Percentiles rank a stretch among this genome's conserved stretches.
phyloP scores from a whole-genome alignment of 768 basidiomycete genomes.

The Psilocybe cyanescens region DNA sequence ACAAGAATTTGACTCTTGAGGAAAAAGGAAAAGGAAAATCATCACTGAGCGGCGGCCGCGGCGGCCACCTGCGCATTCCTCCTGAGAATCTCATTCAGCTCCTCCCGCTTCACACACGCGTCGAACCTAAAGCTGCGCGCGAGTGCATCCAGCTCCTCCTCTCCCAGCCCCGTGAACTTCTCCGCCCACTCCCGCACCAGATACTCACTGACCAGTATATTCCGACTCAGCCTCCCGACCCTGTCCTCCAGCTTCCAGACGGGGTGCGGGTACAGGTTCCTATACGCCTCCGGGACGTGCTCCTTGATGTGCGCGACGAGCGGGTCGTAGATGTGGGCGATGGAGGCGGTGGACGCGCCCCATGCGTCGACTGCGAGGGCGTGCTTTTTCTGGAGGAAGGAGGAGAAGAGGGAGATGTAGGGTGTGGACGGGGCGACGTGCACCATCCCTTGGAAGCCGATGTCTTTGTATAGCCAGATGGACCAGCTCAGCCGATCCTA shows the following conservation, averaged over 20 bases:
- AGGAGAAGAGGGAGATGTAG: constrained; percentile 70
- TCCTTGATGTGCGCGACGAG: constrained; percentile 63
- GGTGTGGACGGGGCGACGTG: constrained; percentile 69
- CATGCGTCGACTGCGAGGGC: constrained; percentile 77
- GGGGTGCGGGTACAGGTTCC: constrained; percentile 61
- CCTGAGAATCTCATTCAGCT: constrained; percentile 59
- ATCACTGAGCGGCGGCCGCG: background rate
- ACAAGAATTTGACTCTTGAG: too few relatives aligned
- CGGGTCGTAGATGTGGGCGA: constrained; percentile 66
- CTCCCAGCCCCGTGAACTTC: constrained; percentile 61
- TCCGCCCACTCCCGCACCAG: constrained; percentile 76
- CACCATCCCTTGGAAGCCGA: constrained; percentile 88
- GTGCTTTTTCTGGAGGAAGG: constrained; percentile 80
- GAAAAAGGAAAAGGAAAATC: background rate
- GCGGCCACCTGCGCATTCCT: constrained; percentile 34
- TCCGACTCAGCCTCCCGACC: constrained; percentile 61
- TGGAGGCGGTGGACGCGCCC: constrained; percentile 67
- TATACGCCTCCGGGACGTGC: constrained; percentile 55
- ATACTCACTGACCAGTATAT: constrained; percentile 73
- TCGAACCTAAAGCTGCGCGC: constrained; percentile 78
- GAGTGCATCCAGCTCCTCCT: constrained; percentile 68
- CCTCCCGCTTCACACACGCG: constrained; percentile 69
- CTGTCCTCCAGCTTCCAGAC: constrained; percentile 65
- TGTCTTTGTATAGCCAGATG: constrained; percentile 89
- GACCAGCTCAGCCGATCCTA: constrained; percentile 76